Evolutionary conservation across 2,329 filamentous ascomycete species (phyloP).

Genomic region (Alternaria sp.): DNA sequence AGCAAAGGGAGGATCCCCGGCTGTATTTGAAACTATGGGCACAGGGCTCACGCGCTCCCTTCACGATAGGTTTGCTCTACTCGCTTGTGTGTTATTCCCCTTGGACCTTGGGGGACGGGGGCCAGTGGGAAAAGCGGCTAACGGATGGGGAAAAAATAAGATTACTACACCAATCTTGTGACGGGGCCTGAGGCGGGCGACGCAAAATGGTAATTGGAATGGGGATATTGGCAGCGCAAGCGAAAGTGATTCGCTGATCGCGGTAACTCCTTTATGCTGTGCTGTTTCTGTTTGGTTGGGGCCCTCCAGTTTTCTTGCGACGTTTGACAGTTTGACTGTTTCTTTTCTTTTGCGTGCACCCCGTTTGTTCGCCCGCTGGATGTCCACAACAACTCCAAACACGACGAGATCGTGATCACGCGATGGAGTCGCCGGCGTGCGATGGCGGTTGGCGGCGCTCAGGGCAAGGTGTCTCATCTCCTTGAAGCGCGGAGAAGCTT

Average conservation of each 20-base stretch:
- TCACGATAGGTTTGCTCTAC: constrained; percentile 20
- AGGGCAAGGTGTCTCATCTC: constrained; percentile 26
- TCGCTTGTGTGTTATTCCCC: constrained; percentile 7
- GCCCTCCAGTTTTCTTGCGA: background rate
- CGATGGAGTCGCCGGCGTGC: constrained; percentile 4
- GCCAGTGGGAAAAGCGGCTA: constrained; percentile 23
- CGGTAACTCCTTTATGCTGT: constrained; percentile 4
- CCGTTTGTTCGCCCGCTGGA: background rate
- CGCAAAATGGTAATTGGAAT: constrained; percentile 18
- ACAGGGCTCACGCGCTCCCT: background rate
- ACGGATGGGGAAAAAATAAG: constrained; percentile 14
- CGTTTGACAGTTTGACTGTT: constrained; percentile 3
- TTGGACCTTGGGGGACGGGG: background rate
- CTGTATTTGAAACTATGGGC: constrained; percentile 33
- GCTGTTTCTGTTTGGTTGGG: background rate
- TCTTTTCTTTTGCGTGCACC: constrained; percentile 2
- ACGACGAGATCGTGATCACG: background rate
- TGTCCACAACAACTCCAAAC: background rate
- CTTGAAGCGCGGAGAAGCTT: constrained; percentile 25
- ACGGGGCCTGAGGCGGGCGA: constrained; percentile 5
- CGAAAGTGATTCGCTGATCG: constrained; percentile 15
- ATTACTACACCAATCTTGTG: constrained; percentile 21
- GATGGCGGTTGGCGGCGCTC: constrained; percentile 11
- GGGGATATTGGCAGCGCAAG: constrained; percentile 15
- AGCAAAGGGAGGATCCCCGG: constrained; percentile 21